Evolutionary conservation across 352 stramenopile genomes (phyloP).

Genomic region (Lagenidium giganteum): DNA sequence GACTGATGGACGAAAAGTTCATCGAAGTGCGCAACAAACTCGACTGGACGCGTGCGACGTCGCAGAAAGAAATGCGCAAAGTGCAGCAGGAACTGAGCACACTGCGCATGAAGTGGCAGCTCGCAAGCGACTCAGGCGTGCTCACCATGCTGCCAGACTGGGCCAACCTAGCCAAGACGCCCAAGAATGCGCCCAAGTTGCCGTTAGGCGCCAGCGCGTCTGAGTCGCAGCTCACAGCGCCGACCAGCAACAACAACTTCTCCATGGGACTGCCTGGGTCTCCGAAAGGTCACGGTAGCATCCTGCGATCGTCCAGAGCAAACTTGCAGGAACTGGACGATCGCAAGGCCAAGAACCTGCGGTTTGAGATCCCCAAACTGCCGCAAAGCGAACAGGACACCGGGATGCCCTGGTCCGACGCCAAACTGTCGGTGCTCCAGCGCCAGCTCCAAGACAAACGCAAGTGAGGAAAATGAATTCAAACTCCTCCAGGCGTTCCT

Average conservation of each 20-base stretch:
- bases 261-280: constrained; percentile 4
- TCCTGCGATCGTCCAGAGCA: constrained; percentile 6
- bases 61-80: constrained; percentile 79
- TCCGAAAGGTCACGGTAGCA: no score
- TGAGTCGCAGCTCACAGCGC: constrained; percentile 31
- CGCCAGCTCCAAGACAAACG: constrained; percentile 36
- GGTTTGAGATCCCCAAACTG: constrained; percentile 77
- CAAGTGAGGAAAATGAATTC: no score
- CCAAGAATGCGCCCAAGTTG: constrained; percentile 27
- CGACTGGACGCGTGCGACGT: constrained; percentile 88
- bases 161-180: constrained; percentile 19
- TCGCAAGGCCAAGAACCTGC: constrained; percentile 16
- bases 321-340: constrained; percentile 20
- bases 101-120: constrained; percentile 73
- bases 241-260: constrained; percentile 18
- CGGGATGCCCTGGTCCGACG: constrained; percentile 68
- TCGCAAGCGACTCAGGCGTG: constrained; percentile 50
- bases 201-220: constrained; percentile 47
- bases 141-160: constrained; percentile 44
- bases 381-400: constrained; percentile 52
- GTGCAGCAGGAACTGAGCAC: constrained; percentile 52
- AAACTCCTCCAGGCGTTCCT: no score
- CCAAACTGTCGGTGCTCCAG: constrained; percentile 50
- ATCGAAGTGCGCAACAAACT: constrained; percentile 95
- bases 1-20: constrained; percentile 97